Evolutionary conservation across 2,329 filamentous ascomycete species (phyloP), one percentile per base, ranked within the genome.

Genomic region (Fusarium verrucosum): DNA sequence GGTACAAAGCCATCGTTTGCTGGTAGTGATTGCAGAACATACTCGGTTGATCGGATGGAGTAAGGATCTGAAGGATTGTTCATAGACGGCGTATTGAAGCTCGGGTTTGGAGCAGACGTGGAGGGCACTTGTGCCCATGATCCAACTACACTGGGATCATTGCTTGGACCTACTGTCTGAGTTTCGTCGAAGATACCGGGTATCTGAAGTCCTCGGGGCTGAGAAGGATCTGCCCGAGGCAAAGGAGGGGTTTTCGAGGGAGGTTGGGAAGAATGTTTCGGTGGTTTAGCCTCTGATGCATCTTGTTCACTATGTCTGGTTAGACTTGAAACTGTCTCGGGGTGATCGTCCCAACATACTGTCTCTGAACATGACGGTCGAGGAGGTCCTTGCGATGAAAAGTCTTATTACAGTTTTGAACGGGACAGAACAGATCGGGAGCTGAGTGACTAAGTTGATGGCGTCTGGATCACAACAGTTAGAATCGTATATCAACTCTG

Each of bases 301-400:
- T 72, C 70, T 30, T 70, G 69, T 5, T 71, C 66, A 50, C 70
- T 72, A 28, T 11, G 8, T 14, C 22, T 38, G 38, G 58, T 72
- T 56, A 72, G 67, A 33, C 20, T 50, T 28, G 17, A 30, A 28
- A n/a, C 20, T 52, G 14, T 17, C 37, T 16, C 11, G 22, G 17
- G 13, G 23, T 4, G 42, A 22, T 19, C n/a, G 4, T 43, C 22
- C 35, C 36, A 49, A 69, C 76, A 66, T 73, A 78, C 77, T 78
- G 76, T 67, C 72, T 74, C 51, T 76, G 75, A n/a, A 75, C 66
- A 68, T 89, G 87, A 33, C 87, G 83, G n/a, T 83, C 79, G 17
- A 88, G 78, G 11, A 89, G 75, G 71, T 89, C 87, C 41, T 82
- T 80, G 50, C 87, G 81, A 64, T 87, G 82, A 62, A 89, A 89